Evolutionary conservation across 2,329 filamentous ascomycete species (phyloP).

Genomic region (Albifimbria verrucaria): DNA sequence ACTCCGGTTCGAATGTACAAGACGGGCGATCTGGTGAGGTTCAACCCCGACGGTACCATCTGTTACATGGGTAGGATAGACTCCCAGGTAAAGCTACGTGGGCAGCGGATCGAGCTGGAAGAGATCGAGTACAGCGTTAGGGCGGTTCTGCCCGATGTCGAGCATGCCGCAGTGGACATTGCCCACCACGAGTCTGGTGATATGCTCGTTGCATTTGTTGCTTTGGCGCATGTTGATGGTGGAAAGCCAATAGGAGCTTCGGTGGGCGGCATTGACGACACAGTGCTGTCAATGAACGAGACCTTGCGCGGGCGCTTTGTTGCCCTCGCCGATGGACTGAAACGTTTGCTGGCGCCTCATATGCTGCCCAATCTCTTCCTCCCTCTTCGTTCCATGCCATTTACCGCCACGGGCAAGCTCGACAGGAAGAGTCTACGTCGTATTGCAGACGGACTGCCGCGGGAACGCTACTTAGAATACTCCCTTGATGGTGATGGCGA

Average conservation of each 20-base stretch:
- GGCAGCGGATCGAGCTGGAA: no score
- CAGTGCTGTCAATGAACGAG: no score
- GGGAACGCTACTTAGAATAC: constrained; percentile 1
- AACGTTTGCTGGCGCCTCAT: constrained; percentile 10
- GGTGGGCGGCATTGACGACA: no score
- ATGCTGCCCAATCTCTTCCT: constrained; percentile 16
- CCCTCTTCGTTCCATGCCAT: constrained; percentile 13
- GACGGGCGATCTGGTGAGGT: no score
- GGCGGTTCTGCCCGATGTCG: no score
- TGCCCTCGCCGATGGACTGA: constrained; percentile 11
- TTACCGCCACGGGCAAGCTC: constrained; percentile 12
- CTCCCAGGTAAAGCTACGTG: no score
- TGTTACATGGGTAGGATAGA: no score
- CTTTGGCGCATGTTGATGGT: not conserved
- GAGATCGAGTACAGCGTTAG: no score
- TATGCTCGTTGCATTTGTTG: constrained; percentile 38
- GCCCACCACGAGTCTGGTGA: constrained; percentile 38
- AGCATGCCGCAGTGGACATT: constrained; percentile 33
- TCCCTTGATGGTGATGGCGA: constrained; percentile 1
- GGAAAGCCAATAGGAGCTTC: no score
- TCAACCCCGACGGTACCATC: no score
- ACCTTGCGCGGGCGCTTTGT: constrained; percentile 7
- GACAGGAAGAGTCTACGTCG: constrained; percentile 9
- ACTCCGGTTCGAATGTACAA: no score
- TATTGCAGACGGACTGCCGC: not conserved